Conservation (phyloP, 2,329 filamentous ascomycete species). For the Exophiala viscosa region DNA sequence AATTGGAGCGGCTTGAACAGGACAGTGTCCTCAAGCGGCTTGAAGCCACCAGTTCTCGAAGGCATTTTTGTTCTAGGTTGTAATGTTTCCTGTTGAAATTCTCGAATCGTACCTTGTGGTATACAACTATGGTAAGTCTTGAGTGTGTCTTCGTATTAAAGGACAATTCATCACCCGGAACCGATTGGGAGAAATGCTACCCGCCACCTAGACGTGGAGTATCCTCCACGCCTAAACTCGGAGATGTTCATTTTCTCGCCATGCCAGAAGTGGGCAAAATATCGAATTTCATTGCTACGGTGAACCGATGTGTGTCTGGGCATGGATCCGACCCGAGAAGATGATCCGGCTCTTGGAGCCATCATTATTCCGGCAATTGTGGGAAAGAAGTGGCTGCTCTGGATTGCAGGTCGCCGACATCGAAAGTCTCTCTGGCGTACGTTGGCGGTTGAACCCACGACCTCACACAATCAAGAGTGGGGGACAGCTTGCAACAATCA, state of each 20-base stretch:
- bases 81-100: no score
- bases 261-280: conserved; percentile 2
- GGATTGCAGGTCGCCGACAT: no score
- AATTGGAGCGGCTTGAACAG: conserved; percentile 46
- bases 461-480: neutral
- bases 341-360: no score
- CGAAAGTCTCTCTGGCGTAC: no score
- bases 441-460: no score
- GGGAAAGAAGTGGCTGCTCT: no score
- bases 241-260: neutral
- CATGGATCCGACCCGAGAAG: neutral
- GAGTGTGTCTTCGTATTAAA: neutral
- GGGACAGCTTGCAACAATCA: neutral
- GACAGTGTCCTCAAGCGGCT: conserved; percentile 11
- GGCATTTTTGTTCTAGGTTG: conserved; percentile 8
- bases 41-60: conserved; percentile 15
- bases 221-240: neutral
- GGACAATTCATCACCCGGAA: neutral
- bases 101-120: neutral
- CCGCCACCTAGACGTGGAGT: neutral
- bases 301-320: neutral
- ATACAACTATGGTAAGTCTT: neutral
- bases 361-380: no score
- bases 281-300: neutral
- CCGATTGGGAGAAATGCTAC: neutral